A percentile compares a stretch with the other conserved stretches of the same genome.
Evolutionary conservation across 768 basidiomycete species (phyloP).

Genomic region (Lactarius psammicola): DNA sequence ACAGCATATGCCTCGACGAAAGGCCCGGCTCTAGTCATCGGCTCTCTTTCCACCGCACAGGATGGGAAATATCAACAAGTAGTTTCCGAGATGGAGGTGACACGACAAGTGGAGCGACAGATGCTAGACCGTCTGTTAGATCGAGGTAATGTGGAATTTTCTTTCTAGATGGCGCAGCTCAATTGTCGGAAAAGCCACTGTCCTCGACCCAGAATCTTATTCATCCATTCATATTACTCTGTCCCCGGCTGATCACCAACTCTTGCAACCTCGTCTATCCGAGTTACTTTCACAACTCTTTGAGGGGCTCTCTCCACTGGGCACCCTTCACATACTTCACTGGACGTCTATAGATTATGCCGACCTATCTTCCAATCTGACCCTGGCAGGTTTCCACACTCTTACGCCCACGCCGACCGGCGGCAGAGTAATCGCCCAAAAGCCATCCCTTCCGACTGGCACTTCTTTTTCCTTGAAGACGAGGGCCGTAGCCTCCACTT

Average conservation of each 20-base stretch:
- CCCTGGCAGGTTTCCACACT: constrained; percentile 62
- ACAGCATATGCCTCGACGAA: constrained; percentile 34
- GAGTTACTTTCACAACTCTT: constrained; percentile 60
- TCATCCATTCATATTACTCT: constrained; percentile 69
- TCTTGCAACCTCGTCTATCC: constrained; percentile 51
- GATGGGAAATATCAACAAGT: constrained; percentile 77
- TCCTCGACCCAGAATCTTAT: constrained; percentile 53
- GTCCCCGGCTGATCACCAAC: constrained; percentile 57
- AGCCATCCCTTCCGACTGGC: constrained; percentile 50
- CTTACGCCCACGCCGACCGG: constrained; percentile 44
- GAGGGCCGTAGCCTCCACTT: constrained; percentile 15
- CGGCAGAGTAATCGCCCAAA: constrained; percentile 63
- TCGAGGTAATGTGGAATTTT: constrained; percentile 52
- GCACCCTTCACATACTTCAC: constrained; percentile 66
- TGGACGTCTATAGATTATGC: constrained; percentile 42
- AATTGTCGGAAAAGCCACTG: constrained; percentile 47
- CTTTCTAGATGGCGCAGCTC: background rate
- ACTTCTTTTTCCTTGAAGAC: constrained; percentile 46
- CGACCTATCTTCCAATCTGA: constrained; percentile 56
- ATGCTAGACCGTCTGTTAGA: constrained; percentile 82
- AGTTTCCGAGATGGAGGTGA: constrained; percentile 56
- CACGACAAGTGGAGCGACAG: constrained; percentile 65
- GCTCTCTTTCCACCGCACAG: constrained; percentile 73
- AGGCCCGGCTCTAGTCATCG: constrained; percentile 66
- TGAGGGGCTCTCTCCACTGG: constrained; percentile 59